Evolutionary conservation across 1,139 yeast species (phyloP).

Genomic region (Kodamaea alishanica): DNA sequence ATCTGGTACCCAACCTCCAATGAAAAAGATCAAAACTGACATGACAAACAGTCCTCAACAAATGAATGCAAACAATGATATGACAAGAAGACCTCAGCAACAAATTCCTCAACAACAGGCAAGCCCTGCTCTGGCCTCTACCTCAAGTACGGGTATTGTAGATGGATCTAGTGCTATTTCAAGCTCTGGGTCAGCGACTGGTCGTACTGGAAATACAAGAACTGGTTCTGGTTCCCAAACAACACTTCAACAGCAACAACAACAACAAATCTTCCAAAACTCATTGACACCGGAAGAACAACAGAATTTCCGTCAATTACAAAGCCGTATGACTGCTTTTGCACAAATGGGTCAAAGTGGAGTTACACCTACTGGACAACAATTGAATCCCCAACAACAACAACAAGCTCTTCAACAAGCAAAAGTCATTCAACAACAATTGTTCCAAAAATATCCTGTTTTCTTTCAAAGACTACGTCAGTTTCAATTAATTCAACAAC

Average conservation of each 20-base stretch:
- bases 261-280: slow-evolving; percentile 45
- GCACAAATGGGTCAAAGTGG: slow-evolving; percentile 47
- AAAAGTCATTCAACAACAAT: slow-evolving; percentile 40
- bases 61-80: too few relatives aligned
- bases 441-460: slow-evolving; percentile 41
- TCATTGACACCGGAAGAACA: slow-evolving; percentile 44
- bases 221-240: too few relatives aligned
- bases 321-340: slow-evolving; percentile 39
- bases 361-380: slow-evolving; percentile 42
- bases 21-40: slow-evolving; percentile 3
- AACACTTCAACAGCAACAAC: slow-evolving; percentile 39
- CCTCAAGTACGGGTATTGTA: too few relatives aligned
- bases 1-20: slow-evolving; percentile 1
- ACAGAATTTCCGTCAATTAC: slow-evolving; percentile 42
- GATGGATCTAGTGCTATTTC: too few relatives aligned
- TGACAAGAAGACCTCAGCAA: background rate
- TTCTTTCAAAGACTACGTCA: slow-evolving; percentile 45
- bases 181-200: too few relatives aligned
- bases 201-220: too few relatives aligned
- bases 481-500: slow-evolving; percentile 40
- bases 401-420: slow-evolving; percentile 48
- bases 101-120: slow-evolving; percentile 5
- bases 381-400: slow-evolving; percentile 43
- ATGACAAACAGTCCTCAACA: background rate
- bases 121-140: background rate